Conservation (phyloP, 805 yeast species). For the Lachancea sp. region DNA sequence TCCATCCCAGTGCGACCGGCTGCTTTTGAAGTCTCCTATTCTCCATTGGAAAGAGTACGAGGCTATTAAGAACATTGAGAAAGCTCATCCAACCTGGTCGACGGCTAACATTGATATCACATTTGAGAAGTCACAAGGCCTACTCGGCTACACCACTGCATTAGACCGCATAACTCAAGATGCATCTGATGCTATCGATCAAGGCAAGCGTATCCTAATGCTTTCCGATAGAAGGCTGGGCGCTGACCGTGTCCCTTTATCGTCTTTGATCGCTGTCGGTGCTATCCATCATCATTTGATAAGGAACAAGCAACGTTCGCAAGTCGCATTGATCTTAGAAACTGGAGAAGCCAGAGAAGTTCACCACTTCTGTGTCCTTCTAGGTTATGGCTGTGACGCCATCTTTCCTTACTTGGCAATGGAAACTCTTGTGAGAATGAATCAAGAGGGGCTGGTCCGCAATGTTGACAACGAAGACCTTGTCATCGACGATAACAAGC, state of each 20-base stretch:
- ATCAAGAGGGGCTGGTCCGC: constrained; percentile 66
- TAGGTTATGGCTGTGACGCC: constrained; percentile 98
- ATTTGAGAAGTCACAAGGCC: constrained; percentile 74
- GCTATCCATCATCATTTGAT: constrained; percentile 96
- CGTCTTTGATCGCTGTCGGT: constrained; percentile 89
- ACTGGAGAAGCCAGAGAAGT: constrained; percentile 97
- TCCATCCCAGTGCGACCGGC: constrained; percentile 84
- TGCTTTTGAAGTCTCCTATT: constrained; percentile 77
- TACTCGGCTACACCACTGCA: constrained; percentile 76
- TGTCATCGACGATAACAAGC: constrained; percentile 45
- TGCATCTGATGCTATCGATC: constrained; percentile 78
- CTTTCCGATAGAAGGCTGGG: constrained; percentile 64
- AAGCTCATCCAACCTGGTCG: constrained; percentile 82
- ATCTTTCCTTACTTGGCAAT: constrained; percentile 89
- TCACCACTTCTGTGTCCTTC: constrained; percentile 88
- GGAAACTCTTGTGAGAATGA: constrained; percentile 82
- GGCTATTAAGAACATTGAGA: constrained; percentile 66
- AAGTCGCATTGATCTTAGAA: constrained; percentile 86
- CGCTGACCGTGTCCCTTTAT: constrained; percentile 64
- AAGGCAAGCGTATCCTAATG: constrained; percentile 65
- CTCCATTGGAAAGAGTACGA: constrained; percentile 64
- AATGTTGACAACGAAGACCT: constrained; percentile 35
- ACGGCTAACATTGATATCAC: constrained; percentile 81
- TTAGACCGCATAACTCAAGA: constrained; percentile 81
- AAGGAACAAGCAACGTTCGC: constrained; percentile 91